Base-by-base conservation (phyloP, 495 filamentous ascomycete species). In the Polyplosphaeria fusca region DNA sequence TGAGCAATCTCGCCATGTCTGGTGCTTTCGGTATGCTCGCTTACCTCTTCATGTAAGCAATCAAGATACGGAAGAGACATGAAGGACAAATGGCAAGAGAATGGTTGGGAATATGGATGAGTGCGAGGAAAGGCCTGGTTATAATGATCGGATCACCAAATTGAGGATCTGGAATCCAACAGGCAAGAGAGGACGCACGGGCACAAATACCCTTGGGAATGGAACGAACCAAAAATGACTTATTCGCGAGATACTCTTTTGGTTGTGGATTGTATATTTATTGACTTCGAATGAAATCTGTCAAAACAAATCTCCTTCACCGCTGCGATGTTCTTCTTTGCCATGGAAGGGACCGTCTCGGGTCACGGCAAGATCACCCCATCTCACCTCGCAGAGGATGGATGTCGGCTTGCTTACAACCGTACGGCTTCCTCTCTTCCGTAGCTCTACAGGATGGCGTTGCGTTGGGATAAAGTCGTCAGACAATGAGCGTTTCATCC, bases 111-210 rank as follows among this genome's bases (percentile, higher is more conserved):
- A 26, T 7, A 25, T 28, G 20, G 1, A 38, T 19, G 14, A 45
- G 14, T 26, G 47, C 14, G 2, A 26, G 22, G 27, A 5, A 20
- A 12, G 35, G 32, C 37, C 11, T 5, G 5, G 13, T 46, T 7
- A 26, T 5, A 46, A 4, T 5, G 43, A 18, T 22, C 11, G 18
- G 11, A 23, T 39, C 2, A 52, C 41, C 37, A 38, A 53, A 44
- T 14, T 24, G 48, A 14, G 54, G 54, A 58, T 58, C 54, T 47
- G 54, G 54, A 23, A 58, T 56, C 52, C 52, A 47, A n/a, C 18
- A 53, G 20, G 38, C 14, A 28, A 20, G 52, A 44, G 42, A 55
- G 24, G 27, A 12, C 48, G 20, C 9, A 18, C 9, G 7, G 7
- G 30, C 30, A 35, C 30, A 35, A 40, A 26, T 38, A 27, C 26